phyloP scores from a whole-genome alignment of 352 stramenopile species.

The Pythium dissotocum region DNA sequence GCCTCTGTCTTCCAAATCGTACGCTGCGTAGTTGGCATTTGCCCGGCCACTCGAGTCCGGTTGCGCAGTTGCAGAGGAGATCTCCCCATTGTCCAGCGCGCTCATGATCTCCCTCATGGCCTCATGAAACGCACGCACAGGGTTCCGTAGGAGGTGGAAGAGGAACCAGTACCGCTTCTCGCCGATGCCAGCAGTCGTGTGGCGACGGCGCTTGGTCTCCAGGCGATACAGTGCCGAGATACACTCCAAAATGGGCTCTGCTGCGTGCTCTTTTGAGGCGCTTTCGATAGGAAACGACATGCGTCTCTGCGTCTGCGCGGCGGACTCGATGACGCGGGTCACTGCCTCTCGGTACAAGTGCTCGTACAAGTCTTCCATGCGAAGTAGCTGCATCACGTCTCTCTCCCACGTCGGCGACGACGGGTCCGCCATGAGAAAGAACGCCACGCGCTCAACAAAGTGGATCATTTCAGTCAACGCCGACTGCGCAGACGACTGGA shows the following conservation, averaged over 20 bases:
- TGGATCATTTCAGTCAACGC: slow-evolving; percentile 35
- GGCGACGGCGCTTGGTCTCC: slow-evolving; percentile 45
- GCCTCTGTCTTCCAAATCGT: slow-evolving; percentile 8
- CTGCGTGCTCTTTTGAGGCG: neutral
- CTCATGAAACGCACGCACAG: slow-evolving; percentile 50
- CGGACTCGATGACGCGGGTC: neutral
- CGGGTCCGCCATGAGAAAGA: slow-evolving; percentile 42
- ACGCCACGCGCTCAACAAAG: slow-evolving; percentile 43
- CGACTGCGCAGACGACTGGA: neutral
- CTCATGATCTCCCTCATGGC: slow-evolving; percentile 19
- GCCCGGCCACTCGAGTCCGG: neutral
- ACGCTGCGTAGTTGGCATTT: slow-evolving; percentile 9
- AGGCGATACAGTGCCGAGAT: slow-evolving; percentile 51
- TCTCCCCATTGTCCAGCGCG: slow-evolving; percentile 1
- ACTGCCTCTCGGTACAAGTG: slow-evolving; percentile 42
- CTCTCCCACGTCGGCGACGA: slow-evolving; percentile 41
- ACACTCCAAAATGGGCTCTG: slow-evolving; percentile 31
- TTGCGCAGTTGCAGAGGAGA: neutral
- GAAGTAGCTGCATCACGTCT: slow-evolving; percentile 49
- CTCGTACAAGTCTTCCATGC: slow-evolving; percentile 48
- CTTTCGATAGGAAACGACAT: neutral
- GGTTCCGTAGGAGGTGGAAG: slow-evolving; percentile 41
- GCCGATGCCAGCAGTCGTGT: slow-evolving; percentile 31
- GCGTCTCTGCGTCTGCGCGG: neutral
- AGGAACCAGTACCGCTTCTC: slow-evolving; percentile 58